phyloP scores from a whole-genome alignment of 2,329 filamentous ascomycete genomes.

The Phaeosphaeriaceae sp. region DNA sequence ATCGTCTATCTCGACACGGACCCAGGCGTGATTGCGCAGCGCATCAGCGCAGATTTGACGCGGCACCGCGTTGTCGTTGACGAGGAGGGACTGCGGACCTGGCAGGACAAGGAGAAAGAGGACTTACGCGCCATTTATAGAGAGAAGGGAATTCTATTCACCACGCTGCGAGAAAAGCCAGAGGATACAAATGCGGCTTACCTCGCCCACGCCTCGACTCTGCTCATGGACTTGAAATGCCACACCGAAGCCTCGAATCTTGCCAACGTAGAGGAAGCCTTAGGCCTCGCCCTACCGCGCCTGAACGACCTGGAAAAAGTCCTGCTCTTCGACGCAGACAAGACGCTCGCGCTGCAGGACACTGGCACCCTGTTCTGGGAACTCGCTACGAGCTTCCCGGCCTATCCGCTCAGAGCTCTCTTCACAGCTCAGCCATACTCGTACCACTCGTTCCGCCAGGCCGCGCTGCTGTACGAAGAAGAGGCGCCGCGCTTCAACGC shows the following conservation, averaged over 20 bases:
- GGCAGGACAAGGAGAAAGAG: conserved; percentile 3
- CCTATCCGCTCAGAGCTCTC: conserved; percentile 49
- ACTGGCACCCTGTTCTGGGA: conserved; percentile 60
- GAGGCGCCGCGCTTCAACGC: conserved; percentile 50
- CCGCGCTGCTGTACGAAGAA: conserved; percentile 60
- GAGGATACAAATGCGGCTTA: too few relatives aligned
- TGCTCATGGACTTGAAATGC: conserved; percentile 41
- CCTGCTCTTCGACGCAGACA: conserved; percentile 65
- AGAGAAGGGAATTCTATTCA: not conserved
- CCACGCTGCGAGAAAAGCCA: not conserved
- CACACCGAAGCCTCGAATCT: conserved; percentile 41
- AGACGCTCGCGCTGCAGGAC: conserved; percentile 60
- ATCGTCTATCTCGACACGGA: conserved; percentile 62
- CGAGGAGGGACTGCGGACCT: not conserved
- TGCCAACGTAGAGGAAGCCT: not conserved
- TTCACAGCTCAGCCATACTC: conserved; percentile 60
- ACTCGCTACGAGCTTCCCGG: conserved; percentile 3
- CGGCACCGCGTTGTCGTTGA: conserved; percentile 18
- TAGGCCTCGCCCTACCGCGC: not conserved
- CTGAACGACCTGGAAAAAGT: conserved; percentile 52
- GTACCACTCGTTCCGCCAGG: conserved; percentile 63
- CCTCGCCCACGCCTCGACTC: not conserved
- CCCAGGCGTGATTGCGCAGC: conserved; percentile 46
- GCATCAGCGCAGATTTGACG: conserved; percentile 47
- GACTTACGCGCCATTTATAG: not conserved